Evolutionary conservation across 2,329 filamentous ascomycete species (phyloP).

Genomic region (Claviceps digitariae): DNA sequence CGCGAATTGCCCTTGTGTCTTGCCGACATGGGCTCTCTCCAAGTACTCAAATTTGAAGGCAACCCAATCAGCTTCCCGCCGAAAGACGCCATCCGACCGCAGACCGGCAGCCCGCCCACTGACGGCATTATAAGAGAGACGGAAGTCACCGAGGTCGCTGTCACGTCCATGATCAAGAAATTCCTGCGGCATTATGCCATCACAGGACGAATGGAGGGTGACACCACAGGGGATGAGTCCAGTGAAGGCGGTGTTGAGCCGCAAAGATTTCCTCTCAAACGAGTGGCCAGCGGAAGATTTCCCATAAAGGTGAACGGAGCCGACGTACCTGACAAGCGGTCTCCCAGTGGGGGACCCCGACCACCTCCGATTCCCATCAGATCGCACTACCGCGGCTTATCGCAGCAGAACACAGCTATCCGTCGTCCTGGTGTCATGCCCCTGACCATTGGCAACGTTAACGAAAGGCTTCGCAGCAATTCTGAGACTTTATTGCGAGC

Average conservation of each 20-base stretch:
- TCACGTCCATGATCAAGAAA: conserved; percentile 49
- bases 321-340: conserved; percentile 54
- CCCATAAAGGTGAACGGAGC: conserved; percentile 61
- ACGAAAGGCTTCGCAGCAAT: conserved; percentile 53
- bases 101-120: conserved; percentile 40
- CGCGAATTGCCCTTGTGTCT: conserved; percentile 71
- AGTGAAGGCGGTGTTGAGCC: conserved; percentile 64
- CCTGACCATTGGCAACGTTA: conserved; percentile 52
- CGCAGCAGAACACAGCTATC: conserved; percentile 50
- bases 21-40: conserved; percentile 78
- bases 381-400: conserved; percentile 67
- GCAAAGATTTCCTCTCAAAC: conserved; percentile 54
- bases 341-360: conserved; percentile 45
- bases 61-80: conserved; percentile 77
- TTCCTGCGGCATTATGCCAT: conserved; percentile 41
- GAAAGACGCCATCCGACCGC: conserved; percentile 50
- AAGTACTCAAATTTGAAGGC: conserved; percentile 79
- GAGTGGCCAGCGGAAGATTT: conserved; percentile 50
- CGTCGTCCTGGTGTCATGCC: conserved; percentile 63
- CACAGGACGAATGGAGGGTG: conserved; percentile 38
- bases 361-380: conserved; percentile 62
- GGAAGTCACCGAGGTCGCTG: conserved; percentile 47
- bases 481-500: conserved; percentile 45
- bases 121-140: conserved; percentile 40
- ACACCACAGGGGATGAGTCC: conserved; percentile 44